Evolutionary conservation across 495 filamentous ascomycete genomes (phyloP), one percentile per base, ranked within the genome.

Genomic region (Wilcoxina mikolae): DNA sequence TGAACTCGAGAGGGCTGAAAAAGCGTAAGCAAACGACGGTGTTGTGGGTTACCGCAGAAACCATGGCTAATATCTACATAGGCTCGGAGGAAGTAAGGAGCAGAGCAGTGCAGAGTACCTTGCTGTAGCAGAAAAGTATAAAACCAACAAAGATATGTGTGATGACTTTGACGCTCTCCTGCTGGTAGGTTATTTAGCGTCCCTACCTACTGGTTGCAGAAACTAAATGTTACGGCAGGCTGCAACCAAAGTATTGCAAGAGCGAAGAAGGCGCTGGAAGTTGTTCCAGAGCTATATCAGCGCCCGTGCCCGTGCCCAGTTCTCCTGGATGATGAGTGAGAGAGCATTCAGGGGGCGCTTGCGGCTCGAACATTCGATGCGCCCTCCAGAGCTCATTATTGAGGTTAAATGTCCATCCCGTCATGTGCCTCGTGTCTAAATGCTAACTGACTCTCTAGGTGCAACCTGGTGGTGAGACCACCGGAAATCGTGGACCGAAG

Each of bases 261-360:
- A 84, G 49, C 84, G 91, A 3, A 76, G 81, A 38, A 71, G 77
- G 24, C 81, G 86, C 56, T 96, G 86, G 84, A 70, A 75, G 52
- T 74, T 78, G 49, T 96, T 99, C 68, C 81, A 88, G 58, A 71
- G 76, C 11, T 78, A 80, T 57, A 95, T 99, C 56, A 85, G 87
- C 10, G 79, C 79, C 11, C 79, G 86, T 48, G 87, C 89, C 24
- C 80, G 88, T 46, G 78, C 80, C 17, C 86, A 85, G 57, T 99
- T 99, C 65, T 81, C 75, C 38, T 91, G 87, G 62, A 75, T 96
- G 12, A 75, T 99, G 43, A 84, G 80, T 60, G 88, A 95, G 65
- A 77, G 91, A 60, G 79, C 83, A 15, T 99, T 94, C 69, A 78
- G 88, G 18, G 91, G 91, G 43, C 77, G 77, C 55, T 75, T 96